Evolutionary conservation across 345 rosid species (phyloP), one percentile per base, ranked within the genome.

Genomic region (Lenwebbia sp.): DNA sequence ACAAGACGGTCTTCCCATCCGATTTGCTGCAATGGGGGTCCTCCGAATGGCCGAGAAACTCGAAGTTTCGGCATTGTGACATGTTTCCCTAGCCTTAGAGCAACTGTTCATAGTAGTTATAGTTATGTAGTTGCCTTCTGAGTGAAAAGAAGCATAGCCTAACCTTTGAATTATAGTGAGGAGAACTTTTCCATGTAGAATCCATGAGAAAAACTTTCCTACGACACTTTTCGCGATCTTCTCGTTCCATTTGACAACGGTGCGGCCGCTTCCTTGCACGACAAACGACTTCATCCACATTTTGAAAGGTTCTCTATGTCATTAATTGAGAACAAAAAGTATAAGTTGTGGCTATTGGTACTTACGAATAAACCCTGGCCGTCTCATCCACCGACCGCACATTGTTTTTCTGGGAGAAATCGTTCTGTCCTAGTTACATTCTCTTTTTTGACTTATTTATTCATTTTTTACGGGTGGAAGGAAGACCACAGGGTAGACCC

Each of bases 231-330:
- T 51, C 85, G 87, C 85, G 49, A 89, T 84, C 6, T 89, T 85
- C 15, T 93, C 93, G 41, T 83, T 83, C 5, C 88, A 86, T 58
- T 90, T 84, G n/a, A 89, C 91, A 65, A 90, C 89, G 5, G 93
- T 89, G 88, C 91, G 90, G 91, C n/a, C n/a, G 76, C 89, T 85
- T 23, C 88, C 41, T 30, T 93, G 92, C 88, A 85, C 84, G 4
- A 91, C 70, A 5, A 93, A 86, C 44, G 93, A 90, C 84, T 90
- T 91, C 93, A 90, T 90, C 93, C 93, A 89, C 54, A 91, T 13
- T 0, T 92, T 90, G 84, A 85, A 91, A 12, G 90, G 54, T 49
- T 90, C 92, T 86, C 88, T 89, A 82, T 65, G 47, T 86, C 83
- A 86, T 74, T 82, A 33, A 75, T 83, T n/a, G 19, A 26, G 87